A percentile compares a stretch with the other conserved stretches of the same genome.
Conservation (phyloP, 2,329 filamentous ascomycete genomes). For the Trichoderma sp. region DNA sequence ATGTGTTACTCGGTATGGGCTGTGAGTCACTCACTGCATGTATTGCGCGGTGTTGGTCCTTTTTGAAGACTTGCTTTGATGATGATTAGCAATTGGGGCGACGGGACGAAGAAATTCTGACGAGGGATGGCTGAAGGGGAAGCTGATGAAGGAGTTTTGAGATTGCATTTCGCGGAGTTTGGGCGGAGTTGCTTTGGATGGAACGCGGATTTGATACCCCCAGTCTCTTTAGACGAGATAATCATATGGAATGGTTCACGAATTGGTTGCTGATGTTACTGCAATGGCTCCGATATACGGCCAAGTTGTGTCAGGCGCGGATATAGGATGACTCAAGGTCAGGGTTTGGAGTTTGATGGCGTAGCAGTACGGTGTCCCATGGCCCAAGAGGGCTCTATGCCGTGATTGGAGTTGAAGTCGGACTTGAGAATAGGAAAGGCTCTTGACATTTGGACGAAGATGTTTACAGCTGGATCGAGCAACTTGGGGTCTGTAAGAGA, state of each 20-base stretch:
- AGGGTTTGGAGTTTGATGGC: too few relatives aligned
- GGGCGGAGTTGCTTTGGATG: slow-evolving; percentile 23
- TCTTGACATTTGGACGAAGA: too few relatives aligned
- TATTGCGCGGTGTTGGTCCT: too few relatives aligned
- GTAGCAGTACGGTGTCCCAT: too few relatives aligned
- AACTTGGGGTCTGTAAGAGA: too few relatives aligned
- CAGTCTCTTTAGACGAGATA: not conserved
- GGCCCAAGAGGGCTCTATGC: too few relatives aligned
- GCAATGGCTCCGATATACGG: slow-evolving; percentile 18
- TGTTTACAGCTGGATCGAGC: too few relatives aligned
- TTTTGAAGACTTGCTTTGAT: too few relatives aligned
- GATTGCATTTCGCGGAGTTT: slow-evolving; percentile 27
- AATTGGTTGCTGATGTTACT: not conserved
- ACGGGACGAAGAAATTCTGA: not conserved
- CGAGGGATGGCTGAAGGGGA: not conserved
- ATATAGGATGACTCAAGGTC: not conserved
- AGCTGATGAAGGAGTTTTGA: not conserved
- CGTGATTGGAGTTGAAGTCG: too few relatives aligned
- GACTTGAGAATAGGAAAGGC: too few relatives aligned
- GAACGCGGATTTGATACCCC: slow-evolving; percentile 29
- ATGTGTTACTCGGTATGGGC: slow-evolving; percentile 66
- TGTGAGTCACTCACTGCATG: slow-evolving; percentile 35
- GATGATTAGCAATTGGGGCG: too few relatives aligned
- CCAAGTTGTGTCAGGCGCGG: not conserved
- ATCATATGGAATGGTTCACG: slow-evolving; percentile 4